Evolutionary conservation across 805 yeast species (phyloP).

Genomic region (Phaffomyces opuntiae): DNA sequence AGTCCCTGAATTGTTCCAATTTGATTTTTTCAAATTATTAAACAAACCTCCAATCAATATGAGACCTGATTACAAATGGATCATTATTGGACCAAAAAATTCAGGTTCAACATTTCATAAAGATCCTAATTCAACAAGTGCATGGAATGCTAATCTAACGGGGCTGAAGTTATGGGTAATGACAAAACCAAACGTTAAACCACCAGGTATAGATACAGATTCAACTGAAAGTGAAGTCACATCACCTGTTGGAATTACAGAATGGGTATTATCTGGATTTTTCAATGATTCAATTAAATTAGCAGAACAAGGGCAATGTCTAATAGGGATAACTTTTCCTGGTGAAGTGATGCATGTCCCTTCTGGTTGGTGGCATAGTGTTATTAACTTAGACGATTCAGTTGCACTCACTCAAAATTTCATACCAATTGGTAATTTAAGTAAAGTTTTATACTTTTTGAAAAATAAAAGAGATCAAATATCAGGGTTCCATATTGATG

Average conservation of each 20-base stretch:
- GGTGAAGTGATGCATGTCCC: slow-evolving; percentile 89
- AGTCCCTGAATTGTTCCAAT: slow-evolving; percentile 46
- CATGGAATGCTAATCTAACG: slow-evolving; percentile 77
- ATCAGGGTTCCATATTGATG: slow-evolving; percentile 67
- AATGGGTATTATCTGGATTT: slow-evolving; percentile 82
- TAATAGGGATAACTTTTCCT: slow-evolving; percentile 67
- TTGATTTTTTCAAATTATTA: slow-evolving; percentile 58
- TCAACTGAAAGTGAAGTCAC: slow-evolving; percentile 82
- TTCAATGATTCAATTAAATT: slow-evolving; percentile 59
- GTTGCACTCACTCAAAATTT: slow-evolving; percentile 88
- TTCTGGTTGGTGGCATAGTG: slow-evolving; percentile 97
- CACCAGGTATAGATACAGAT: slow-evolving; percentile 83
- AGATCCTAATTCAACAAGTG: slow-evolving; percentile 85
- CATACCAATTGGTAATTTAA: slow-evolving; percentile 59
- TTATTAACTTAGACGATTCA: slow-evolving; percentile 76
- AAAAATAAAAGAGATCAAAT: slow-evolving; percentile 62
- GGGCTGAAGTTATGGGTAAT: slow-evolving; percentile 85
- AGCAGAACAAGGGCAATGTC: slow-evolving; percentile 41
- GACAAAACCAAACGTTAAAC: slow-evolving; percentile 70
- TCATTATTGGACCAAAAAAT: slow-evolving; percentile 74
- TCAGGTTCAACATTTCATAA: slow-evolving; percentile 90
- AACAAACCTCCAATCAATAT: slow-evolving; percentile 26
- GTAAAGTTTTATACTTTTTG: slow-evolving; percentile 60
- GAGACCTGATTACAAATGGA: slow-evolving; percentile 91
- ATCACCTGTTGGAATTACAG: slow-evolving; percentile 87